These are phyloP conservation scores for Nicotiana attenuata DNA, from an alignment of 257 asterid species.

Conservation along the genomic window DNA sequence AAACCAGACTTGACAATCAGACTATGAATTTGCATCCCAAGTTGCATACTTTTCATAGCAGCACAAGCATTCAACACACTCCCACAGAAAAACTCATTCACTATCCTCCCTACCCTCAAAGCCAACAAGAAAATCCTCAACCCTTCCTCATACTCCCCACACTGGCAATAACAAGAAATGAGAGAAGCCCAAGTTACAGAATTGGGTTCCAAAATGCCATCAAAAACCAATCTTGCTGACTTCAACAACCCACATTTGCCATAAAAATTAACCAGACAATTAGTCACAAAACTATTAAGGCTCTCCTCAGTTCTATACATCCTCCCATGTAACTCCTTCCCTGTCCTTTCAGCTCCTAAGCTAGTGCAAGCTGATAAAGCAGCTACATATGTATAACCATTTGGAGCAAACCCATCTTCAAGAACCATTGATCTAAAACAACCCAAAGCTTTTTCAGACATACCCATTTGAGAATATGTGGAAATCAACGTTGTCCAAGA, in stretches of 20 bases:
- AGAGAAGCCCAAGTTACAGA: constrained; percentile 62
- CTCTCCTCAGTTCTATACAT: constrained; percentile 36
- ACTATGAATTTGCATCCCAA: constrained; percentile 67
- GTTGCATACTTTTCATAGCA: constrained; percentile 31
- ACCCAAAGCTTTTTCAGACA: constrained; percentile 37
- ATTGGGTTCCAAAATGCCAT: constrained; percentile 44
- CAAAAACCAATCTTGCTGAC: constrained; percentile 53
- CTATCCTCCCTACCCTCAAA: constrained; percentile 40
- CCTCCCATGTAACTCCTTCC: constrained; percentile 71
- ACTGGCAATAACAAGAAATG: constrained; percentile 44
- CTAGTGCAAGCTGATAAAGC: constrained; percentile 59
- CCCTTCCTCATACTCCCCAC: constrained; percentile 55
- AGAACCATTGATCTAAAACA: constrained; percentile 50
- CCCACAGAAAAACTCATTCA: constrained; percentile 55
- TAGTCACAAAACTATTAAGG: constrained; percentile 41
- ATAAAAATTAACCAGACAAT: constrained; percentile 63
- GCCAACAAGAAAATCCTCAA: constrained; percentile 48
- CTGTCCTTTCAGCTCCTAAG: constrained; percentile 35
- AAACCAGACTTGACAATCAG: constrained; percentile 45
- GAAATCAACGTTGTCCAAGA: constrained; percentile 70
- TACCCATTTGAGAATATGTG: constrained; percentile 48
- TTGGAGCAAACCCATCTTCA: constrained; percentile 46
- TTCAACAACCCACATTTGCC: constrained; percentile 66
- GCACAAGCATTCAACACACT: constrained; percentile 65
- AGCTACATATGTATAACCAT: constrained; percentile 55